These are phyloP conservation scores for Capsicum rhomboideum DNA, from an alignment of 257 asterid species.

Conservation along the genomic window DNA sequence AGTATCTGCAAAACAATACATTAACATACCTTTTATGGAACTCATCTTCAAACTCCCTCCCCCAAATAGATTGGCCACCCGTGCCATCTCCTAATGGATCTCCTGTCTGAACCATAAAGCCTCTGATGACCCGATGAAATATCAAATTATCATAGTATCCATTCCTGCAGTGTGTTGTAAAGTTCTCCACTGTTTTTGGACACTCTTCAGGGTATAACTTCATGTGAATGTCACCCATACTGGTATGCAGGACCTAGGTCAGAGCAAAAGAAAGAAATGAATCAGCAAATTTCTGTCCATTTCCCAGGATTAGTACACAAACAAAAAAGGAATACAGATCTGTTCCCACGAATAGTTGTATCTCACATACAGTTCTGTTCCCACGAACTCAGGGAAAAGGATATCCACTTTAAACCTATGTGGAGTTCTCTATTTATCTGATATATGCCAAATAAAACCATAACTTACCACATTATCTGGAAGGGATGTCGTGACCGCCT, in stretches of 20 bases:
- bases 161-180: conserved; percentile 92
- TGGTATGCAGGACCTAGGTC: conserved; percentile 77
- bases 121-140: conserved; percentile 95
- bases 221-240: conserved; percentile 97
- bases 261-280: conserved; percentile 6
- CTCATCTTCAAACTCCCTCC: conserved; percentile 97
- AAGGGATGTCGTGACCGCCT: conserved; percentile 76
- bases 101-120: conserved; percentile 98
- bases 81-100: conserved; percentile 99
- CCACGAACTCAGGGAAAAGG: neutral
- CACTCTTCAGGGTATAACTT: conserved; percentile 96
- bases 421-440: neutral
- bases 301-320: neutral
- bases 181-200: conserved; percentile 95
- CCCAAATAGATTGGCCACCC: conserved; percentile 99
- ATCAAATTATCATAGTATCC: conserved; percentile 94
- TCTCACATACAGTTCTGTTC: neutral
- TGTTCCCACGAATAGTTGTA: neutral
- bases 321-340: neutral
- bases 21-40: conserved; percentile 80
- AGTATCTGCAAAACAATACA: neutral
- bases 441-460: neutral
- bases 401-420: neutral
- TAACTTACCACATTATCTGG: conserved; percentile 88
- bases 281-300: neutral